Evolutionary conservation across 148 eudicot genomes (phyloP), one percentile per base, ranked within the genome.

Genomic region (Salicornia ramosissima): DNA sequence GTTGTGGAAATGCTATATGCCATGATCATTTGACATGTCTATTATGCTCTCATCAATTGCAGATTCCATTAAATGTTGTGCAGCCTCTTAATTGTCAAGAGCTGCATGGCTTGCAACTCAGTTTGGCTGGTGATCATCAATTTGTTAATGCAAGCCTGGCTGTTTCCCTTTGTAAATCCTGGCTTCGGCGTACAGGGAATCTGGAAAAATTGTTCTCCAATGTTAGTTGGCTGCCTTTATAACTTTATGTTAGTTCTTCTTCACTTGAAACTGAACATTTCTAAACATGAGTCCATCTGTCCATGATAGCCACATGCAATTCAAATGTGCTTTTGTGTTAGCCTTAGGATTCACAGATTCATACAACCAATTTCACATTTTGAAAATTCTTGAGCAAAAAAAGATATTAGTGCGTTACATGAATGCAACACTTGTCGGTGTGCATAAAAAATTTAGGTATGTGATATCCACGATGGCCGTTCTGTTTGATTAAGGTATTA

Each of bases 51-150:
- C 59, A 47, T 45, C 25, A 45, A 64, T 59, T 76, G 80, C 83
- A 90, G 97, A 84, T 83, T 68, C 89, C 88, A 34, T 73, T 90
- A 84, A 78, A 84, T 76, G 81, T 85, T 52, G 88, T 76, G 39
- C 73, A 83, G 26, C 91, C 97, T 63, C 86, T 90, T 50, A 78
- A 77, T 65, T 58, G 63, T 57, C 71, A 65, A 50, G 80, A 70
- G n/a, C 70, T 88, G 60, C 82, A 81, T 65, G 97, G 87, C 52
- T 51, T 65, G 43, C 80, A 80, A 69, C 84, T 90, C 71, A 81
- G 92, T 74, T 83, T 90, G 85, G 84, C 89, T 69, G 97, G 97
- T 57, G 94, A 88, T 74, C 97, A 90, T 85, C 97, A 90, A 67
- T 74, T 68, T 67, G 77, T 77, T 28, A 90, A 90, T 82, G 97